A percentile compares a stretch with the other conserved stretches of the same genome.
phyloP scores from a whole-genome alignment of 208 protist species.

The Borovskyia barvae region DNA sequence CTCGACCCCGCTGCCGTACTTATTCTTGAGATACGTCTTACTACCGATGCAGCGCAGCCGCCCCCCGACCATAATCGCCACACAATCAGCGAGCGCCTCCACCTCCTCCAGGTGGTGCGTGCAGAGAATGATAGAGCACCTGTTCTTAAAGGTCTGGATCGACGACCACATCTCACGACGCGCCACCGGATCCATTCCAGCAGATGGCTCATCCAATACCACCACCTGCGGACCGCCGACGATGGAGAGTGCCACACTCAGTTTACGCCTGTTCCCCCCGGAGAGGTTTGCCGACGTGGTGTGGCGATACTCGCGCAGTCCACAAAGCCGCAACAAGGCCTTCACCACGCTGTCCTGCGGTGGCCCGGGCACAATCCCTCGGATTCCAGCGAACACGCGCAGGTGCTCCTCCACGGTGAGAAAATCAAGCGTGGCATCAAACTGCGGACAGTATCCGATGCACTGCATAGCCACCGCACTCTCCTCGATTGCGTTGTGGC shows the following conservation, averaged over 20 bases:
- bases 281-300: constrained; percentile 20
- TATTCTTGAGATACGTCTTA: constrained; percentile 76
- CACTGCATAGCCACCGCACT: constrained; percentile 36
- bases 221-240: constrained; percentile 53
- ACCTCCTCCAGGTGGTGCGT: constrained; percentile 93
- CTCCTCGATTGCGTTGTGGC: constrained; percentile 37
- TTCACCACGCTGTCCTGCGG: constrained; percentile 23
- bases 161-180: constrained; percentile 64
- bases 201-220: constrained; percentile 70
- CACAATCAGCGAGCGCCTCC: constrained; percentile 74
- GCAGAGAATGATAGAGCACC: constrained; percentile 76
- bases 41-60: constrained; percentile 81
- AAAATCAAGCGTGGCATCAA: constrained; percentile 87
- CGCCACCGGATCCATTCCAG: constrained; percentile 66
- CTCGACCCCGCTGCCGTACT: constrained; percentile 65
- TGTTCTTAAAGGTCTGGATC: constrained; percentile 35
- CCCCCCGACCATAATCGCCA: constrained; percentile 90
- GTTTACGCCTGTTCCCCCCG: constrained; percentile 74
- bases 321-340: constrained; percentile 22
- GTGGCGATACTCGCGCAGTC: constrained; percentile 20
- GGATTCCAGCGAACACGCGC: constrained; percentile 73
- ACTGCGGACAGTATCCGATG: constrained; percentile 95
- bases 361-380: constrained; percentile 31
- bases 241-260: constrained; percentile 59
- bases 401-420: constrained; percentile 92